A percentile compares a stretch with the other conserved stretches of the same genome.
phyloP scores from a whole-genome alignment of 441 rosid species.

The Populus hybrid region DNA sequence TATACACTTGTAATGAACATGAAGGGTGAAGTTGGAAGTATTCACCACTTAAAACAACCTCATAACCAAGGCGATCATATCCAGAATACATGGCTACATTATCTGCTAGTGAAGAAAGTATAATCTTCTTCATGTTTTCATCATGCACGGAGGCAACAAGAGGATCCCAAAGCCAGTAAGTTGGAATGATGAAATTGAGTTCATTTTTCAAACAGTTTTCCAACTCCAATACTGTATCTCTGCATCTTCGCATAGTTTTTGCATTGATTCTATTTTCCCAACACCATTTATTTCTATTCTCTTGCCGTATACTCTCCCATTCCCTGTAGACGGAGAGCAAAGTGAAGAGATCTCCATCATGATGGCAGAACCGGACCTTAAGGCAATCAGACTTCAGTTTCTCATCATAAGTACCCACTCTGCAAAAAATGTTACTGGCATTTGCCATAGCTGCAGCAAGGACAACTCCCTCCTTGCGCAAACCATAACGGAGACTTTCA shows the following conservation, averaged over 20 bases:
- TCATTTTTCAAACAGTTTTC: slow-evolving; percentile 64
- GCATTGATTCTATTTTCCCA: slow-evolving; percentile 96
- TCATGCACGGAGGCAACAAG: slow-evolving; percentile 35
- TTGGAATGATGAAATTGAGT: slow-evolving; percentile 50
- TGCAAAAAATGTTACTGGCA: slow-evolving; percentile 84
- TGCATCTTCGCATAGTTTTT: slow-evolving; percentile 84
- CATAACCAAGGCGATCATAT: slow-evolving; percentile 76
- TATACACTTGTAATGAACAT: slow-evolving; percentile 70
- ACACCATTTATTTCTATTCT: slow-evolving; percentile 74
- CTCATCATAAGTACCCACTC: slow-evolving; percentile 69
- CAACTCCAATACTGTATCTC: slow-evolving; percentile 68
- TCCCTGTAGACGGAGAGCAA: slow-evolving; percentile 77
- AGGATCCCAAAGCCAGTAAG: slow-evolving; percentile 70
- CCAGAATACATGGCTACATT: slow-evolving; percentile 91
- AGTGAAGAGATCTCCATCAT: slow-evolving; percentile 75
- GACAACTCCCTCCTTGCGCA: slow-evolving; percentile 81
- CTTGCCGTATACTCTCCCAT: slow-evolving; percentile 56
- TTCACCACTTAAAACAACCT: slow-evolving; percentile 70
- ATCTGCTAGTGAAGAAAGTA: slow-evolving; percentile 74
- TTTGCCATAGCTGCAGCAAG: slow-evolving; percentile 95
- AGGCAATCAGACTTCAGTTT: slow-evolving; percentile 76
- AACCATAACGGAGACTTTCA: slow-evolving; percentile 42
- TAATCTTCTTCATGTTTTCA: slow-evolving; percentile 47
- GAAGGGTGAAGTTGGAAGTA: slow-evolving; percentile 83
- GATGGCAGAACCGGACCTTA: slow-evolving; percentile 86